Conservation (phyloP, 768 basidiomycete species). For the Pholiota microspora region DNA sequence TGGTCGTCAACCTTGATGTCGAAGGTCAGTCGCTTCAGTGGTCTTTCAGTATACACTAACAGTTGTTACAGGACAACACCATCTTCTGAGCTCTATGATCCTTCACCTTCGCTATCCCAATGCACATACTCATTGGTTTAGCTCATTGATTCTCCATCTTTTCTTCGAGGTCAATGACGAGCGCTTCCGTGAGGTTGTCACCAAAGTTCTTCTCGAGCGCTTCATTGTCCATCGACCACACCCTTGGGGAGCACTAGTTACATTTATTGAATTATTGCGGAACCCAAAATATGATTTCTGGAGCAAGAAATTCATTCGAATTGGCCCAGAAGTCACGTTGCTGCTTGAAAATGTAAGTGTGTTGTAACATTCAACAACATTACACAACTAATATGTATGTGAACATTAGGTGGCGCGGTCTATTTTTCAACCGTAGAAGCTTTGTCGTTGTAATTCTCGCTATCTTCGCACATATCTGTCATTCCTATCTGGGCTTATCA, state of each 20-base stretch:
- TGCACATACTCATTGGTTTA: constrained; percentile 98
- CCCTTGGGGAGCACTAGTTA: constrained; percentile 93
- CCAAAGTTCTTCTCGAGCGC: constrained; percentile 88
- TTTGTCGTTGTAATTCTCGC: constrained; percentile 62
- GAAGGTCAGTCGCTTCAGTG: constrained; percentile 64
- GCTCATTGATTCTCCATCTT: constrained; percentile 82
- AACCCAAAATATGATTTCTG: constrained; percentile 91
- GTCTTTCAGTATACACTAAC: constrained; percentile 5
- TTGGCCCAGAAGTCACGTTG: constrained; percentile 83
- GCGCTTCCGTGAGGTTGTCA: constrained; percentile 77
- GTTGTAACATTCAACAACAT: neutral
- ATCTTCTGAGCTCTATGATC: constrained; percentile 88
- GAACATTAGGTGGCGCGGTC: constrained; percentile 65
- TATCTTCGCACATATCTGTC: constrained; percentile 82
- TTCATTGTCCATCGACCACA: constrained; percentile 94
- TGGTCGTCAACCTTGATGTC: constrained; percentile 80
- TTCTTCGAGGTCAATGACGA: constrained; percentile 80
- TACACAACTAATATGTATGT: neutral
- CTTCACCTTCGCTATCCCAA: constrained; percentile 97
- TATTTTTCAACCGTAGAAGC: constrained; percentile 76
- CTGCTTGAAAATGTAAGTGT: constrained; percentile 77
- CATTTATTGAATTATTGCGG: constrained; percentile 90
- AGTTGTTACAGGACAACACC: constrained; percentile 77
- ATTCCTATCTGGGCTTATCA: constrained; percentile 60
- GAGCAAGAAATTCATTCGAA: constrained; percentile 82